Evolutionary conservation across 768 basidiomycete genomes (phyloP).

Genomic region (Leucosporidium scottii): DNA sequence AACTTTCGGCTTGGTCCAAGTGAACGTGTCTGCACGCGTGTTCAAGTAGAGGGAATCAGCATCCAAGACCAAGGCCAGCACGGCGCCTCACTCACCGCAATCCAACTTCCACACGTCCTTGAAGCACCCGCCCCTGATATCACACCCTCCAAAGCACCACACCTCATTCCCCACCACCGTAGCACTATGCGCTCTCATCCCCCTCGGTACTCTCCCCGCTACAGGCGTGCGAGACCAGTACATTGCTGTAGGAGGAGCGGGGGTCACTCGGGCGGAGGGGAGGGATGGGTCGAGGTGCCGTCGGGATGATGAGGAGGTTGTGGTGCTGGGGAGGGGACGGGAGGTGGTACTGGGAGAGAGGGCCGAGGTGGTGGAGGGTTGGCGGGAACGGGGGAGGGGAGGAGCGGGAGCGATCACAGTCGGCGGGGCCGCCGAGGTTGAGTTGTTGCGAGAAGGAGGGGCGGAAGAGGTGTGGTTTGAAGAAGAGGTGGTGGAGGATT

Average conservation of each 20-base stretch:
- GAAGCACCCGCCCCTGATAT: constrained; percentile 60
- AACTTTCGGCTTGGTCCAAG: constrained; percentile 74
- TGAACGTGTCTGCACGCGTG: constrained; percentile 62
- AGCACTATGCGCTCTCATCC: constrained; percentile 73
- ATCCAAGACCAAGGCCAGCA: neutral
- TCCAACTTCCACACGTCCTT: constrained; percentile 79
- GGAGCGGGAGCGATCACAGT: neutral
- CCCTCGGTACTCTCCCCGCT: constrained; percentile 60
- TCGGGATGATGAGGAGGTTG: neutral
- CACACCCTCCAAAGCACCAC: constrained; percentile 86
- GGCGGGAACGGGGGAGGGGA: neutral
- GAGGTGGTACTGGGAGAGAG: neutral
- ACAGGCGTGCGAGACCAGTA: constrained; percentile 81
- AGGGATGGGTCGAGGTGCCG: neutral
- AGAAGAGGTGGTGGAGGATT: neutral
- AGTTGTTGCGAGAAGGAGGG: neutral
- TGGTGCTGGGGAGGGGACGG: neutral
- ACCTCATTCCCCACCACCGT: constrained; percentile 73
- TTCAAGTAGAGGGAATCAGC: neutral
- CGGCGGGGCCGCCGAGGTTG: neutral
- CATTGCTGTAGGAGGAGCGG: constrained; percentile 66
- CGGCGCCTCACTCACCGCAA: constrained; percentile 51
- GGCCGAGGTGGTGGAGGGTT: neutral
- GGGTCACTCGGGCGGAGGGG: constrained; percentile 14
- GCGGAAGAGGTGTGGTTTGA: neutral